Conservation (phyloP, 2,329 filamentous ascomycete species). For the Tolypocladium album region DNA sequence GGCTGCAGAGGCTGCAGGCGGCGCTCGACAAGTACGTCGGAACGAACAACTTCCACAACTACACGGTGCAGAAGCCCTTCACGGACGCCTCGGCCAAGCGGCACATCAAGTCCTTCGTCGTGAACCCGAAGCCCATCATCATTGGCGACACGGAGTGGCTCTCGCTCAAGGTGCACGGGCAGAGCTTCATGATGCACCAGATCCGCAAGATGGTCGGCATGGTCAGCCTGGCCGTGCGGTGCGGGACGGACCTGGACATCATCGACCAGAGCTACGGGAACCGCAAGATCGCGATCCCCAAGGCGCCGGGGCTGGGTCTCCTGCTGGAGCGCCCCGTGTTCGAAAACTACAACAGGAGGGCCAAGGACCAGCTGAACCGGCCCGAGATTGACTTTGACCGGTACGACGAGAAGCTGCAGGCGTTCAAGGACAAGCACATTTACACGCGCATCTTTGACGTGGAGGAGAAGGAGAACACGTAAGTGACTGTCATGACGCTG, state of each 20-base stretch:
- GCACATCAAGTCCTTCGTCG: constrained; percentile 84
- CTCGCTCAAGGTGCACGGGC: constrained; percentile 88
- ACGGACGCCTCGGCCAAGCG: constrained; percentile 78
- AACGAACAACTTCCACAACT: constrained; percentile 93
- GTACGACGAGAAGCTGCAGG: constrained; percentile 67
- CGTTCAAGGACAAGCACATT: constrained; percentile 87
- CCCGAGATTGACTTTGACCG: constrained; percentile 68
- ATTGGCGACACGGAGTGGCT: constrained; percentile 94
- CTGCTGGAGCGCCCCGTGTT: constrained; percentile 88
- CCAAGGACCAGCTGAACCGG: constrained; percentile 50
- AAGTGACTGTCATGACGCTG: constrained; percentile 28
- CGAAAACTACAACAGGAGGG: constrained; percentile 72
- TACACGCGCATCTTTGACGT: constrained; percentile 86
- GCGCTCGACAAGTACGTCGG: constrained; percentile 68
- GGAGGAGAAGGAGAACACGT: constrained; percentile 81
- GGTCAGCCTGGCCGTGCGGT: constrained; percentile 74
- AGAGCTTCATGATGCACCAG: constrained; percentile 99
- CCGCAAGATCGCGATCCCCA: constrained; percentile 76
- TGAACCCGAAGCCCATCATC: constrained; percentile 64
- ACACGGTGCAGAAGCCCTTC: constrained; percentile 80
- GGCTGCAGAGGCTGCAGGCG: constrained; percentile 65
- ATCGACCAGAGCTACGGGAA: constrained; percentile 65
- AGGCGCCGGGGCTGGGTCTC: constrained; percentile 81
- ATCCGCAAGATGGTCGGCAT: constrained; percentile 99
- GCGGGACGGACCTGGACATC: constrained; percentile 61